phyloP scores from a whole-genome alignment of 139 green algal genomes.

The Bryopsis sp. region DNA sequence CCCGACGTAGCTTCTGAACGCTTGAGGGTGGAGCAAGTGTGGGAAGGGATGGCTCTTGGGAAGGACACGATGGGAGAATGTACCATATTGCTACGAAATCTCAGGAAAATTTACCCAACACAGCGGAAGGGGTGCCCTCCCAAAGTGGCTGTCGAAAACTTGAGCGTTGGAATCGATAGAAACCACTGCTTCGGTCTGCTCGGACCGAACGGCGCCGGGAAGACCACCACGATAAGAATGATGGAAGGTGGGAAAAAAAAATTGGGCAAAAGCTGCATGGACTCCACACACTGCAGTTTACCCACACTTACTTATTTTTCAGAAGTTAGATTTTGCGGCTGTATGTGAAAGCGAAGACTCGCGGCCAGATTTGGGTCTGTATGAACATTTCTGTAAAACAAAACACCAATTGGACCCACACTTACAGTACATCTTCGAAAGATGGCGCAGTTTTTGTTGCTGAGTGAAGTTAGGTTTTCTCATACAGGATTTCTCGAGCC shows the following conservation, averaged over 20 bases:
- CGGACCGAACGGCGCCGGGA: conserved; percentile 69
- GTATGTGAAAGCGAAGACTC: too few species aligned
- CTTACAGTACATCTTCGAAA: not conserved
- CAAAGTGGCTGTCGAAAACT: conserved; percentile 12
- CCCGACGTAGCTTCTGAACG: conserved; percentile 1
- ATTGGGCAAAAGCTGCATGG: not conserved
- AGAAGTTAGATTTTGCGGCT: too few species aligned
- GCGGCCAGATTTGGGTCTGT: too few species aligned
- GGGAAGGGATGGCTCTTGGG: not conserved
- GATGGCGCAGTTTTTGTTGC: not conserved
- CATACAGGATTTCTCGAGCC: conserved; percentile 51
- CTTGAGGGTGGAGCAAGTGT: not conserved
- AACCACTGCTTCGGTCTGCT: conserved; percentile 14
- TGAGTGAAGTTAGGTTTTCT: too few species aligned
- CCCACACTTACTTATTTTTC: not conserved
- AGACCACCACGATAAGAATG: conserved; percentile 70
- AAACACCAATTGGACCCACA: not conserved
- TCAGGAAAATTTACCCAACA: conserved; percentile 6
- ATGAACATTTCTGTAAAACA: too few species aligned
- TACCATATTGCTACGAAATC: not conserved
- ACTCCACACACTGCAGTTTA: not conserved
- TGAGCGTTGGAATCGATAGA: not conserved
- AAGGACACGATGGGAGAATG: not conserved
- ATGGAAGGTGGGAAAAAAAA: conserved; percentile 32
- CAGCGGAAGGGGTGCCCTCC: not conserved